Conservation (phyloP, 441 rosid genomes). For the Aquilaria agallochum region DNA sequence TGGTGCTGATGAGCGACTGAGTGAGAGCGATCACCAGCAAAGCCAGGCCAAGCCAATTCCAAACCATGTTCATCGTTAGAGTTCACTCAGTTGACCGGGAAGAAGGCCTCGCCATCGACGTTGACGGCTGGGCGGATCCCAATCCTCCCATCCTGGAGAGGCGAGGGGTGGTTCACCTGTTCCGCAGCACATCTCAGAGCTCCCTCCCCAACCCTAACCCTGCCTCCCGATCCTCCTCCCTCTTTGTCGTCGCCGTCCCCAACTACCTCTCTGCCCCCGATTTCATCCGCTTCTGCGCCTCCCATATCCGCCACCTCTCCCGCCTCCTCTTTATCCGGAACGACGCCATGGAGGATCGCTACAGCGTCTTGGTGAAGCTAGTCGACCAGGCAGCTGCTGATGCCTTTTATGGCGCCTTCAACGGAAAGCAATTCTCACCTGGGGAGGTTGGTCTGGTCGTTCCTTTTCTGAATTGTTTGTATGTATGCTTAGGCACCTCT, state of each 20-base stretch:
- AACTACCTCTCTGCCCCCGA: conserved; percentile 73
- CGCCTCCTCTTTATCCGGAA: conserved; percentile 79
- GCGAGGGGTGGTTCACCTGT: conserved; percentile 74
- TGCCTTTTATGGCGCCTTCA: conserved; percentile 48
- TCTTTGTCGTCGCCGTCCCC: conserved; percentile 90
- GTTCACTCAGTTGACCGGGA: conserved; percentile 84
- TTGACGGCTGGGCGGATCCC: conserved; percentile 27
- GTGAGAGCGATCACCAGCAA: conserved; percentile 7
- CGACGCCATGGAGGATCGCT: conserved; percentile 91
- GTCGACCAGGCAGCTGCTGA: conserved; percentile 56
- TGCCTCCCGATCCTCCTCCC: conserved; percentile 58
- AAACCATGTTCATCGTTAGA: conserved; percentile 63
- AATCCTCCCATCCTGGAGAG: conserved; percentile 49
- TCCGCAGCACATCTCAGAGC: conserved; percentile 52
- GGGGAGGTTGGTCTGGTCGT: conserved; percentile 52
- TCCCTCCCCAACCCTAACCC: conserved; percentile 68
- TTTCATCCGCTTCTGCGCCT: conserved; percentile 63
- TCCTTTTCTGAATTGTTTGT: background rate
- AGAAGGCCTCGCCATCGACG: conserved; percentile 41
- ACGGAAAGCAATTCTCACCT: conserved; percentile 72
- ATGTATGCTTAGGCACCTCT: too few species aligned
- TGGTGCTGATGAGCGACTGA: too few species aligned
- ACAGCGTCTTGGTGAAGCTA: conserved; percentile 68
- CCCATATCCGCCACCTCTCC: conserved; percentile 39
- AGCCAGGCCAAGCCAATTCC: background rate